Evolutionary conservation across 768 basidiomycete species (phyloP).

Genomic region (Chalciporus chontae): DNA sequence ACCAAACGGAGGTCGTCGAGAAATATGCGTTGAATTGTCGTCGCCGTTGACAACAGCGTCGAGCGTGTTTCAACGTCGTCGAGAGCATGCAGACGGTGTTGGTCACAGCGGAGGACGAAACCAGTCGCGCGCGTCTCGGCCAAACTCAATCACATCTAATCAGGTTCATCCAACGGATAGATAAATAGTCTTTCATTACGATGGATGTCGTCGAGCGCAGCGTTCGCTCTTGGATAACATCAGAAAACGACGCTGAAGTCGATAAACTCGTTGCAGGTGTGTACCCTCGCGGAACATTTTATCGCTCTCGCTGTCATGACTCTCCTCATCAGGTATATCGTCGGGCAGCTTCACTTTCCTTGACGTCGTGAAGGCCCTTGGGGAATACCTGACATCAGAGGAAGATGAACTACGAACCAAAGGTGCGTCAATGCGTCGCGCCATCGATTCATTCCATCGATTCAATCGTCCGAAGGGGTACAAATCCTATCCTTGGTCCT

Average conservation of each 20-base stretch:
- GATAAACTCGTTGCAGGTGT: slow-evolving; percentile 57
- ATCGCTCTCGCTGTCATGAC: neutral
- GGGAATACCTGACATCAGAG: slow-evolving; percentile 84
- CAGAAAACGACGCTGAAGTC: slow-evolving; percentile 57
- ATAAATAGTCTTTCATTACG: too few species aligned
- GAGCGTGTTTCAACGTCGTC: slow-evolving; percentile 15
- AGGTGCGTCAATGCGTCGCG: slow-evolving; percentile 45
- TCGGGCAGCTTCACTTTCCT: slow-evolving; percentile 58
- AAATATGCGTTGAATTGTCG: slow-evolving; percentile 24
- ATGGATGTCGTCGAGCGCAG: slow-evolving; percentile 50
- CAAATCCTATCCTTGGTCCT: slow-evolving; percentile 77
- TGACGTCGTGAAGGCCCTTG: slow-evolving; percentile 80
- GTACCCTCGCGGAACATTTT: slow-evolving; percentile 16
- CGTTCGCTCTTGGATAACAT: slow-evolving; percentile 71
- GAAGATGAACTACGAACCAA: slow-evolving; percentile 75
- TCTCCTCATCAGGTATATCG: slow-evolving; percentile 47
- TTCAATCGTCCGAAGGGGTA: slow-evolving; percentile 55
- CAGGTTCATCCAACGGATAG: too few species aligned
- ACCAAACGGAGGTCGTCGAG: slow-evolving; percentile 17
- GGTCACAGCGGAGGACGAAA: slow-evolving; percentile 8
- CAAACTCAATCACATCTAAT: slow-evolving; percentile 9
- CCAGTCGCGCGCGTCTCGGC: slow-evolving; percentile 1
- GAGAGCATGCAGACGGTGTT: slow-evolving; percentile 18
- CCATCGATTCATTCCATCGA: neutral
- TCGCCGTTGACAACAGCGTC: slow-evolving; percentile 19